These are phyloP conservation scores for Eimeria necatrix DNA, from an alignment of 169 alveolate species.

Conservation along the genomic window DNA sequence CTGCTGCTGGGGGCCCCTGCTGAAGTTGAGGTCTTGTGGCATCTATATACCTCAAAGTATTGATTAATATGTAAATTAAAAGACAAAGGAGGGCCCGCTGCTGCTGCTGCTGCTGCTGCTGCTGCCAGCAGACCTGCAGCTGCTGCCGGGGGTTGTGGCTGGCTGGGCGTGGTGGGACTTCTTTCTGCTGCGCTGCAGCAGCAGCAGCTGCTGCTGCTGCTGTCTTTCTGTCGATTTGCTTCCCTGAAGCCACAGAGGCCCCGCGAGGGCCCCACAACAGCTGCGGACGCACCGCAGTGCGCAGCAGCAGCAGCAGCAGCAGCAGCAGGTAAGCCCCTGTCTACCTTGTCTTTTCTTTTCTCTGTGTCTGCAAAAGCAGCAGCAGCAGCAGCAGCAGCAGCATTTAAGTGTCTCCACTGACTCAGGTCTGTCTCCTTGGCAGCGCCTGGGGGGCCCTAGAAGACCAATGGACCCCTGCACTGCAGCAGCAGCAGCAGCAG, in stretches of 20 bases:
- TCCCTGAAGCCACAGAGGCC: constrained; percentile 10
- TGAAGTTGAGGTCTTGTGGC: background rate
- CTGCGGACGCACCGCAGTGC: background rate
- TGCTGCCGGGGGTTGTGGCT: background rate
- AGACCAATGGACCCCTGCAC: background rate
- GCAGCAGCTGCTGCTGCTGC: constrained; percentile 40
- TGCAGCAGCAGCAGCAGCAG: background rate
- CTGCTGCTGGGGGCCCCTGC: background rate
- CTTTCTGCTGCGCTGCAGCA: background rate
- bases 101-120: background rate
- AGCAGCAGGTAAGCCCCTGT: background rate
- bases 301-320: background rate
- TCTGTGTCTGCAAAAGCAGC: background rate
- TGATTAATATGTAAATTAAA: background rate
- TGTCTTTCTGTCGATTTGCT: background rate
- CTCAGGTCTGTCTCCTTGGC: too few species aligned
- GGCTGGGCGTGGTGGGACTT: too few species aligned
- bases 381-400: constrained; percentile 46
- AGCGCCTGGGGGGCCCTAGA: background rate
- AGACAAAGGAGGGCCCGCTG: background rate
- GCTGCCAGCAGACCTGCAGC: background rate
- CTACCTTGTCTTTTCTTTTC: background rate
- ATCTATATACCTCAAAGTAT: background rate
- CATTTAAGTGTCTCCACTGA: too few species aligned
- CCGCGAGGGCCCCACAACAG: background rate